These are phyloP conservation scores for Ophiocordyceps unilateralis DNA, from an alignment of 2,329 filamentous ascomycete species.

Conservation along the genomic window DNA sequence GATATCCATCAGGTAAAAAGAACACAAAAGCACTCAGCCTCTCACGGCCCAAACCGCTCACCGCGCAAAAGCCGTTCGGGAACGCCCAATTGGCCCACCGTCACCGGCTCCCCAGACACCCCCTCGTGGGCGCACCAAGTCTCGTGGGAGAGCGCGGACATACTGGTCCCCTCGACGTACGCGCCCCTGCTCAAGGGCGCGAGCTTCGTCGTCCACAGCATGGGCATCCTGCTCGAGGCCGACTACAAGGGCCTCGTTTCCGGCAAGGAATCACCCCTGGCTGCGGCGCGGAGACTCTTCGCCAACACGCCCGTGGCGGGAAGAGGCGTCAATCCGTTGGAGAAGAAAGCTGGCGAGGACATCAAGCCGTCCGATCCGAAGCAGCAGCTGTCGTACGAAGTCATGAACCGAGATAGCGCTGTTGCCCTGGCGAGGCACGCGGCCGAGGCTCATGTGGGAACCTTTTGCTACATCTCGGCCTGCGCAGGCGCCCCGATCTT, in stretches of 20 bases:
- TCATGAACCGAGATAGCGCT: conserved; percentile 89
- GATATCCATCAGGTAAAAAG: conserved; percentile 64
- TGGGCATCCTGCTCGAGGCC: conserved; percentile 91
- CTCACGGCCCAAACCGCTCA: background rate
- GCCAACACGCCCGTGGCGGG: conserved; percentile 35
- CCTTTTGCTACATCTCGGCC: conserved; percentile 81
- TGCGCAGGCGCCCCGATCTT: conserved; percentile 72
- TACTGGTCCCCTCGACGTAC: conserved; percentile 71
- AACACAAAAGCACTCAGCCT: background rate
- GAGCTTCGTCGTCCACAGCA: conserved; percentile 78
- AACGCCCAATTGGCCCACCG: conserved; percentile 65
- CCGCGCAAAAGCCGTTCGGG: conserved; percentile 59
- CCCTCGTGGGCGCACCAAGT: conserved; percentile 73
- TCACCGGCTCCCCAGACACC: conserved; percentile 52
- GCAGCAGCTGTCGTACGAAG: conserved; percentile 80
- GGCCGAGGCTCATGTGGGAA: conserved; percentile 40
- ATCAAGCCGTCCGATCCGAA: conserved; percentile 49
- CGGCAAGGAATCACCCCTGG: conserved; percentile 66
- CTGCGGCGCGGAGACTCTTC: conserved; percentile 66
- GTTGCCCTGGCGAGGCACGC: conserved; percentile 70
- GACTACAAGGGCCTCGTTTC: conserved; percentile 91
- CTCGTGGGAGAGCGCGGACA: conserved; percentile 74
- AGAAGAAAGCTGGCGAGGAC: conserved; percentile 38
- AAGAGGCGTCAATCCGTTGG: conserved; percentile 53
- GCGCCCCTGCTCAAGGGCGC: conserved; percentile 56